Evolutionary conservation across 441 rosid genomes (phyloP), one percentile per base, ranked within the genome.

Genomic region (Adansonia grandidieri): DNA sequence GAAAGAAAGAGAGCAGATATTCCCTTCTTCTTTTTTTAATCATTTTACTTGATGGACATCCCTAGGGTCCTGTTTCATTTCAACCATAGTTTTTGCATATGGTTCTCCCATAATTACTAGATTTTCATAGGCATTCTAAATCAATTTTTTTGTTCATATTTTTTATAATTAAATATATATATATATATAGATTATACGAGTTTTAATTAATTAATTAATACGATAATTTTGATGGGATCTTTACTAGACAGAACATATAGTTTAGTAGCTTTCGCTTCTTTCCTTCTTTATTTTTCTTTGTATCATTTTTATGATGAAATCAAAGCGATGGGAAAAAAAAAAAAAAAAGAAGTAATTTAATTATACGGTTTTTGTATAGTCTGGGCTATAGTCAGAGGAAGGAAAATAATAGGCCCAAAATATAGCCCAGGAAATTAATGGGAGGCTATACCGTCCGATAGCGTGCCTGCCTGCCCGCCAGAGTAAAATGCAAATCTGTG

Each of bases 401-500:
- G 51, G n/a, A 56, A 58, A 58, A 60, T 10, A 14, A 9, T 14
- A 75, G 69, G 78, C 61, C 78, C 71, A 53, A 47, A 63, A 13
- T 9, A 32, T 32, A 48, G 78, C 71, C 78, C 78, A 75, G 4
- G 71, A 47, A 63, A 63, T 63, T 75, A 48, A 28, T 28, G 28
- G 78, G 57, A n/a, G 47, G 71, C 78, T 47, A 63, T 63, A 17
- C 77, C 67, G 40, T 32, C 40, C 40, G 40, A 32, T 4, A 32
- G 40, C 40, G 3, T 4, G 40, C 37, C 37, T 32, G 37, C 40
- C 40, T 32, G n/a, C 68, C n/a, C 37, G 70, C 37, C 62, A 50
- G 71, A 63, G 71, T 50, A 24, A 50, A 75, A 50, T 63, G 78
- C 78, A 50, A 63, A 63, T 62, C 57, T 22, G 66, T 22, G 66